These are phyloP conservation scores for Senna siamea DNA, from an alignment of 306 rosid genomes.

Conservation along the genomic window DNA sequence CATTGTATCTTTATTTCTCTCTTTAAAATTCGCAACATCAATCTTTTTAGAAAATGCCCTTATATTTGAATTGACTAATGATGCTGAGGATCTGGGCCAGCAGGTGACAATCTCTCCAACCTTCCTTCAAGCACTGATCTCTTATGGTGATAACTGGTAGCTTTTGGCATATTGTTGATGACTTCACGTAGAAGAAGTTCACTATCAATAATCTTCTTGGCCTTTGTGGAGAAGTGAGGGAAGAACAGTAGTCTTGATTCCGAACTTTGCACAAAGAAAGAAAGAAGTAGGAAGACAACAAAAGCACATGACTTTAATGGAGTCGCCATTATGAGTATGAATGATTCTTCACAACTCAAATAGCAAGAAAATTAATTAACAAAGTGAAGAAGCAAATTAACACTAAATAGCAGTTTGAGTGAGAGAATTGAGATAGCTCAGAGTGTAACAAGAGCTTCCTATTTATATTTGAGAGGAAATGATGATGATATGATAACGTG, in stretches of 20 bases:
- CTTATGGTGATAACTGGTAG: background rate
- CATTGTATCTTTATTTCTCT: no score
- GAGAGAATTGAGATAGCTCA: no score
- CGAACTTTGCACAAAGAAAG: conserved; percentile 27
- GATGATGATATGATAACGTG: no score
- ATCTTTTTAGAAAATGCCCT: no score
- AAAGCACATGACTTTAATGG: conserved; percentile 3
- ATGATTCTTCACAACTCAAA: no score
- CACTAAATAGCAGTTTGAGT: no score
- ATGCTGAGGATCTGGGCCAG: conserved; percentile 66
- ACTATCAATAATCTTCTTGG: background rate
- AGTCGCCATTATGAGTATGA: conserved; percentile 10
- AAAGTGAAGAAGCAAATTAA: no score
- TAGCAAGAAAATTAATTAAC: no score
- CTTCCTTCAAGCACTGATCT: conserved; percentile 46
- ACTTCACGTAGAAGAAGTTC: conserved; percentile 20
- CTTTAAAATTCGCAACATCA: no score
- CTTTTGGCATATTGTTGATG: conserved; percentile 7
- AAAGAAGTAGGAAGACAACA: conserved; percentile 26
- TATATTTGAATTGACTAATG: conserved; percentile 33
- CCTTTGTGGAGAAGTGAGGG: conserved; percentile 6
- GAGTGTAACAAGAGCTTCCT: no score
- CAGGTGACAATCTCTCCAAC: conserved; percentile 44
- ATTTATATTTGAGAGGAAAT: no score
- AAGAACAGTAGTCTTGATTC: conserved; percentile 29